phyloP scores from a whole-genome alignment of 257 asterid genomes.

The Solanum okadae region DNA sequence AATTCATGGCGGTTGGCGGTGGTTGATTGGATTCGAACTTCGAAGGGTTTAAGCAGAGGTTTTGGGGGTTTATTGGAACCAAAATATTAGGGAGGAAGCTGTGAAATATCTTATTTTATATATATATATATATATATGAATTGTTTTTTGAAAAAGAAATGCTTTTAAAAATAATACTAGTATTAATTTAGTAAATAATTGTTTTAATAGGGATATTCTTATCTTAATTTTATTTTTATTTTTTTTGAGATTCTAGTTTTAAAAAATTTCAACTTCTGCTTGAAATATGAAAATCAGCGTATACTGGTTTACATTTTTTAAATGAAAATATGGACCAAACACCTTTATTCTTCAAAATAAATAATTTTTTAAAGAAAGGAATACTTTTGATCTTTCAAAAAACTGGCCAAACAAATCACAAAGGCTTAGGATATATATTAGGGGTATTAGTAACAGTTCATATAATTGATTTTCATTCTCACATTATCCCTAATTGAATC shows the following conservation, averaged over 20 bases:
- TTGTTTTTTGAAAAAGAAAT: background rate
- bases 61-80: constrained; percentile 15
- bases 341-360: background rate
- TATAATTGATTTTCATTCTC: no score
- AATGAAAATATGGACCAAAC: background rate
- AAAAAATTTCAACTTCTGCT: no score
- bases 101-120: background rate
- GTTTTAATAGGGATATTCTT: no score
- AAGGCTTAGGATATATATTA: background rate
- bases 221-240: no score
- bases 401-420: background rate
- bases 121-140: background rate
- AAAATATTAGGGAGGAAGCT: background rate
- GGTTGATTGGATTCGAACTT: background rate
- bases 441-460: no score
- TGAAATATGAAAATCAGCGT: background rate
- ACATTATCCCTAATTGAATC: no score
- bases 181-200: background rate
- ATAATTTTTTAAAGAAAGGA: background rate
- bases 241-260: no score
- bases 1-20: constrained; percentile 38
- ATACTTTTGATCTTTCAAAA: background rate
- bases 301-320: no score
- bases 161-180: no score
- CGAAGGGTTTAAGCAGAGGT: constrained; percentile 27